phyloP scores from a whole-genome alignment of 2,329 filamentous ascomycete genomes.

The Purpureocillium takamizusanense region DNA sequence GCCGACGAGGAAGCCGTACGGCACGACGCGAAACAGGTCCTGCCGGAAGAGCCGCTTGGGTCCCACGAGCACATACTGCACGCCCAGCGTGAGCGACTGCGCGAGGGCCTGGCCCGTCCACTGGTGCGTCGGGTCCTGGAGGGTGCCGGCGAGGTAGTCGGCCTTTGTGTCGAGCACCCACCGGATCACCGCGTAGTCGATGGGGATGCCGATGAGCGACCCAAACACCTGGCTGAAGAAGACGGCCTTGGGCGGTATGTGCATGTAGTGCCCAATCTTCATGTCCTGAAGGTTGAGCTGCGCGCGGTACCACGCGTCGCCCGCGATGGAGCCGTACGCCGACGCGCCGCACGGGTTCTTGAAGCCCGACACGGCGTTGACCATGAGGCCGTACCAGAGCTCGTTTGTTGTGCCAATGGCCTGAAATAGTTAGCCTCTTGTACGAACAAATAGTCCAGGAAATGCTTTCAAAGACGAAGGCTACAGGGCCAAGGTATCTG shows the following conservation, averaged over 20 bases:
- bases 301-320: slow-evolving; percentile 52
- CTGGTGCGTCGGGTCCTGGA: slow-evolving; percentile 46
- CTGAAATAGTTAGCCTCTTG: slow-evolving; percentile 3
- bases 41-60: slow-evolving; percentile 39
- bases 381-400: slow-evolving; percentile 50
- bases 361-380: slow-evolving; percentile 38
- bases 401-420: slow-evolving; percentile 51
- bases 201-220: slow-evolving; percentile 47
- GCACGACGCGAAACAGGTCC: slow-evolving; percentile 36
- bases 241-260: slow-evolving; percentile 47
- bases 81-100: slow-evolving; percentile 41
- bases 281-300: slow-evolving; percentile 52
- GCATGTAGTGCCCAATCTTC: slow-evolving; percentile 57
- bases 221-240: slow-evolving; percentile 55
- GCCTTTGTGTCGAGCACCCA: slow-evolving; percentile 50
- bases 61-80: slow-evolving; percentile 51
- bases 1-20: slow-evolving; percentile 44
- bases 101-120: slow-evolving; percentile 51
- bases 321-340: slow-evolving; percentile 48
- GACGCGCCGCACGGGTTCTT: slow-evolving; percentile 50
- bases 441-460: no score
- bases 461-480: no score
- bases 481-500: no score
- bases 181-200: slow-evolving; percentile 52
- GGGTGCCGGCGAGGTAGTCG: slow-evolving; percentile 41